Evolutionary conservation across 1,284 basidiomycete species (phyloP), one percentile per base, ranked within the genome.

Genomic region (Spongiforma sp.): DNA sequence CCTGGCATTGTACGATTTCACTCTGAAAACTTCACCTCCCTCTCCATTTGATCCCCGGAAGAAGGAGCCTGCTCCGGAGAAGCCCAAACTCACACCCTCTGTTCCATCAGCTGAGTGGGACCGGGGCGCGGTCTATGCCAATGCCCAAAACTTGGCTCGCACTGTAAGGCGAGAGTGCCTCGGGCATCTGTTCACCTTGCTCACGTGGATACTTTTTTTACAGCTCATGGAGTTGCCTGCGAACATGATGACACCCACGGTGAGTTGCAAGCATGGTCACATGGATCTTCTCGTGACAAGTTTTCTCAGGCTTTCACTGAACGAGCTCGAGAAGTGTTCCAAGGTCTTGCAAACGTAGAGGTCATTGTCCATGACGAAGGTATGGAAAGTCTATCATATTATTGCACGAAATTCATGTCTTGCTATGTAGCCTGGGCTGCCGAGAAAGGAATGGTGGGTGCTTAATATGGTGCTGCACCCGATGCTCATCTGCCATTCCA

Each of bases 141-240:
- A 89, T 64, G 89, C 93, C 5, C 94, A 96, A 79, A 96, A 96
- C 76, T 80, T 94, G 70, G 93, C 94, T 17, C 84, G 93, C 55
- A 94, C 93, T 59, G 90, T 87, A 73, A 55, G 83, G 68, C 30
- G 24, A 37, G 15, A 10, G 28, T 12, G 33, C 69, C 41, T 64
- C 26, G 9, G 15, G 12, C 24, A 6, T n/a, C n/a, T 46, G 48
- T 56, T 28, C 14, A 32, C 43, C 33, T 43, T 17, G 28, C 55
- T 65, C 30, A 65, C 60, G 26, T 43, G 32, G 60, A 54, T n/a
- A 46, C 32, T 54, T 43, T 58, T 52, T 52, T 52, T 21, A 60
- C 73, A 93, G 87, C 83, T 96, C 59, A 90, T 87, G 85, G 95
- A 96, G 77, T 81, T 93, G 6, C 94, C 94, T 41, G 93, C 89